Percentiles rank a stretch among this genome's conserved stretches.
Conservation (phyloP, 2,329 filamentous ascomycete species). For the Aspergillus carbonarius region DNA sequence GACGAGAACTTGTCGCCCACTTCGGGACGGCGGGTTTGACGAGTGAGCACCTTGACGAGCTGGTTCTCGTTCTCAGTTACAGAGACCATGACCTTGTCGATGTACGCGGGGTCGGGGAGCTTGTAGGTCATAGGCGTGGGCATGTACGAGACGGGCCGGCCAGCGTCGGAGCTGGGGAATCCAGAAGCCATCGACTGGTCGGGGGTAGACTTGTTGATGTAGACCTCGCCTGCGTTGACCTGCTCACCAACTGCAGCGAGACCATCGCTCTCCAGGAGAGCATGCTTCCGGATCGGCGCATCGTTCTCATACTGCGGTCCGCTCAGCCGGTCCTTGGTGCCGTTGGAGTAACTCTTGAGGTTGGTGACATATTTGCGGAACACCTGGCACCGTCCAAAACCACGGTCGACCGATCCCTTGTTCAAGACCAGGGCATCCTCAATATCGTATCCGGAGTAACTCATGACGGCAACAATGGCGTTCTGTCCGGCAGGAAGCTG, state of each 20-base stretch:
- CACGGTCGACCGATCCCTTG: slow-evolving; percentile 91
- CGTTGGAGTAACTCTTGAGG: slow-evolving; percentile 85
- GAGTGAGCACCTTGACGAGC: slow-evolving; percentile 89
- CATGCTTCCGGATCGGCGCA: slow-evolving; percentile 65
- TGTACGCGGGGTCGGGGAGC: slow-evolving; percentile 79
- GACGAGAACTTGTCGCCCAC: slow-evolving; percentile 98
- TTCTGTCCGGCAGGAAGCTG: slow-evolving; percentile 96
- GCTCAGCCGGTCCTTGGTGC: slow-evolving; percentile 60
- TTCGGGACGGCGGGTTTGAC: slow-evolving; percentile 93
- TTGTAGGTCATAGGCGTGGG: slow-evolving; percentile 65
- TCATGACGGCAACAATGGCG: slow-evolving; percentile 98
- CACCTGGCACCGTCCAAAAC: slow-evolving; percentile 96
- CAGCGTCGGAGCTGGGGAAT: slow-evolving; percentile 60
- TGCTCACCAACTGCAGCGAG: slow-evolving; percentile 81
- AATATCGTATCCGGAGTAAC: slow-evolving; percentile 98
- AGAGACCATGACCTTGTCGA: slow-evolving; percentile 95
- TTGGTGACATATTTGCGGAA: slow-evolving; percentile 90
- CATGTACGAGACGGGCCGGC: slow-evolving; percentile 42
- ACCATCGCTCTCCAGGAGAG: slow-evolving; percentile 78
- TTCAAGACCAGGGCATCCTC: slow-evolving; percentile 97
- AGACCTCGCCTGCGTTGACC: slow-evolving; percentile 75
- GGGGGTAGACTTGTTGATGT: slow-evolving; percentile 86
- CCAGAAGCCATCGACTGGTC: slow-evolving; percentile 72
- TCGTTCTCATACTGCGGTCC: slow-evolving; percentile 64
- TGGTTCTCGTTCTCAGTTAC: slow-evolving; percentile 82